These are phyloP conservation scores for Puccinia hordei DNA, from an alignment of 1,284 basidiomycete genomes.

Conservation along the genomic window DNA sequence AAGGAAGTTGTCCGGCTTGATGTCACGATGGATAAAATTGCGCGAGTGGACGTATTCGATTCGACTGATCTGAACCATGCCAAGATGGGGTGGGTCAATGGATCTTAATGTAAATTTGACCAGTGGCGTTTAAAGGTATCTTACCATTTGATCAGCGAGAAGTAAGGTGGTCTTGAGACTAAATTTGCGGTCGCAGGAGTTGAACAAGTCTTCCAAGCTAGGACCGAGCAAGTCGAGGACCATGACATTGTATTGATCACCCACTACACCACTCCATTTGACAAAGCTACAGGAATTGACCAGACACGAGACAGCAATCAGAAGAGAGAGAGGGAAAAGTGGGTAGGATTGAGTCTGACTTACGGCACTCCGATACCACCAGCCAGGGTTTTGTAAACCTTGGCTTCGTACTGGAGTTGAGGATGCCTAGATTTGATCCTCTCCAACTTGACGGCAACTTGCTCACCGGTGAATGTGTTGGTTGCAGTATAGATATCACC, in stretches of 20 bases:
- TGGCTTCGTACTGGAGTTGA: constrained; percentile 60
- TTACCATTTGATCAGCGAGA: constrained; percentile 91
- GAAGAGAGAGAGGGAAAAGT: no score
- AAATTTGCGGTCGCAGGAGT: constrained; percentile 99
- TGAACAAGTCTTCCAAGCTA: constrained; percentile 83
- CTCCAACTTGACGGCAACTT: constrained; percentile 99
- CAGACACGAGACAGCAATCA: background rate
- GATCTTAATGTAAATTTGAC: no score
- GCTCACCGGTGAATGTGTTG: no score
- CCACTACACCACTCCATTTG: constrained; percentile 97
- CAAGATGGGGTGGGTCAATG: background rate
- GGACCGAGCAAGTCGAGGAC: constrained; percentile 96
- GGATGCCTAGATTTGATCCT: constrained; percentile 62
- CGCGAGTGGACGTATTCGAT: constrained; percentile 96
- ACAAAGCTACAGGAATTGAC: constrained; percentile 50
- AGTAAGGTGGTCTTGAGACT: constrained; percentile 94
- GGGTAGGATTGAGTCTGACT: no score
- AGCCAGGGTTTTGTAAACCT: constrained; percentile 77
- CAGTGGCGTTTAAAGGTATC: constrained; percentile 55
- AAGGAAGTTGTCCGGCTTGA: constrained; percentile 99
- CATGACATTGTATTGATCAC: constrained; percentile 99
- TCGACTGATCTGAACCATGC: background rate
- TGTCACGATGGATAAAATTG: constrained; percentile 99
- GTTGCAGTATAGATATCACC: no score
- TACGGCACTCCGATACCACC: constrained; percentile 98